Percentiles rank a stretch among this genome's conserved stretches.
These are phyloP conservation scores for Geotrichum restrictum DNA, from an alignment of 1,139 yeast species.

Conservation along the genomic window DNA sequence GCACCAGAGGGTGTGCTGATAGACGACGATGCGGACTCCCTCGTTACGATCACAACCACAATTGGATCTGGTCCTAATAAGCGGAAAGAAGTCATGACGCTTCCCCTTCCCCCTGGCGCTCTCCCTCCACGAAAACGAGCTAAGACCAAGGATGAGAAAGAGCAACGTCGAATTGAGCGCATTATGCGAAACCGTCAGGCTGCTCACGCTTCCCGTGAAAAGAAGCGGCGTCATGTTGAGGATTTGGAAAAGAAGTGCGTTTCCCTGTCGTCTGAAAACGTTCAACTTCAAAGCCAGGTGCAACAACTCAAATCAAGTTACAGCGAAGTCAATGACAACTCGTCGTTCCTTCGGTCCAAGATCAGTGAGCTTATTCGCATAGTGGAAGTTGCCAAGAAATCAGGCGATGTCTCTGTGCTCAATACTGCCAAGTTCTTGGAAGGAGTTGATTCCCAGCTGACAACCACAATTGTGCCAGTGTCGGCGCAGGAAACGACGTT, in stretches of 20 bases:
- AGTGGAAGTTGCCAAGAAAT: conserved; percentile 32
- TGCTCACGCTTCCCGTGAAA: conserved; percentile 95
- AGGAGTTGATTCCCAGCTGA: conserved; percentile 1
- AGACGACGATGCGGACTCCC: conserved; percentile 1
- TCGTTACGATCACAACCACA: conserved; percentile 22
- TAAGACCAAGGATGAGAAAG: conserved; percentile 93
- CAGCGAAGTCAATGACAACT: conserved; percentile 27
- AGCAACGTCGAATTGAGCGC: conserved; percentile 89
- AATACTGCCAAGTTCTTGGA: conserved; percentile 21
- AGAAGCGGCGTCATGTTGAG: conserved; percentile 89
- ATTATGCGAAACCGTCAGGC: conserved; percentile 92
- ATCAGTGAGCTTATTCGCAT: conserved; percentile 32
- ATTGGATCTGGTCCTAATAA: conserved; percentile 27
- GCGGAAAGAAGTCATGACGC: conserved; percentile 33
- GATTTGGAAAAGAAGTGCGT: conserved; percentile 57
- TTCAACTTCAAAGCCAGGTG: conserved; percentile 28
- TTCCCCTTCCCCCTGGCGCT: conserved; percentile 43
- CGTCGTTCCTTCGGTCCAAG: conserved; percentile 29
- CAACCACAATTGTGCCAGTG: conserved; percentile 4
- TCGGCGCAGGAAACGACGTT: conserved; percentile 4
- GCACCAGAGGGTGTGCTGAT: neutral
- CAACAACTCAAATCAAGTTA: conserved; percentile 27
- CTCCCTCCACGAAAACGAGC: conserved; percentile 96
- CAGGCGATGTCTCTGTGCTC: conserved; percentile 30
- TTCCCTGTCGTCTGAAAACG: conserved; percentile 33